Base-by-base conservation (phyloP, 352 stramenopile species). In the Ochromonadaceae sp. region DNA sequence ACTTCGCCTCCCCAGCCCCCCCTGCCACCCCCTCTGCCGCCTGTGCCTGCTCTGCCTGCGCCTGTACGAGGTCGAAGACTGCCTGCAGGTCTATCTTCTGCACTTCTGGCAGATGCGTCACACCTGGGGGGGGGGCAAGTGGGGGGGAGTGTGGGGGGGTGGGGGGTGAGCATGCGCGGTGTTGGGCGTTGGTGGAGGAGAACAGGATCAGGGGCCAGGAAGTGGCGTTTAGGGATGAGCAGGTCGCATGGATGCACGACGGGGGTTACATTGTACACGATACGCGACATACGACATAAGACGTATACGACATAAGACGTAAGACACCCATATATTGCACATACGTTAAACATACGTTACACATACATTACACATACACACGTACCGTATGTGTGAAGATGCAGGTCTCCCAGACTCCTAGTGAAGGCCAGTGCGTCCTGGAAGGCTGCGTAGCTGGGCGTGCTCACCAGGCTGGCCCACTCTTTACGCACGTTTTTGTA, bases 401-500 rank as follows among this genome's bases (percentile, higher is more conserved):
- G 80, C 47, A 90, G 82, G 53, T 91, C 83, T 0, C 83, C 83
- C 1, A 91, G 70, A 17, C 81, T 89, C 0, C 84, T 77, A 22
- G 84, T 92, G 66, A 91, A 92, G 5, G 84, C 84, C 3, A 92
- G 66, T 0, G 81, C 79, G 32, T 92, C 83, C 0, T 84, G 78
- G 38, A 82, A 90, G 4, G 74, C 66, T 3, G 81, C 75, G 5
- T 75, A 74, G 0, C 71, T 50, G 0, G 84, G 83, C 4, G 83
- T 87, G 4, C 77, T 75, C 26, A 89, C 80, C 2, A 91, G 74
- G 20, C 80, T 86, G 0, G 83, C 84, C 82, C 82, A 91, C 67
- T 92, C 83, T n/a, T 90, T 78, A 34, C 84, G 77, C n/a, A 91
- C 82, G 67, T 90, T 91, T 71, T 90, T 91, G 68, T 78, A 86